phyloP scores from a whole-genome alignment of 306 rosid genomes.

The Malus fusca region DNA sequence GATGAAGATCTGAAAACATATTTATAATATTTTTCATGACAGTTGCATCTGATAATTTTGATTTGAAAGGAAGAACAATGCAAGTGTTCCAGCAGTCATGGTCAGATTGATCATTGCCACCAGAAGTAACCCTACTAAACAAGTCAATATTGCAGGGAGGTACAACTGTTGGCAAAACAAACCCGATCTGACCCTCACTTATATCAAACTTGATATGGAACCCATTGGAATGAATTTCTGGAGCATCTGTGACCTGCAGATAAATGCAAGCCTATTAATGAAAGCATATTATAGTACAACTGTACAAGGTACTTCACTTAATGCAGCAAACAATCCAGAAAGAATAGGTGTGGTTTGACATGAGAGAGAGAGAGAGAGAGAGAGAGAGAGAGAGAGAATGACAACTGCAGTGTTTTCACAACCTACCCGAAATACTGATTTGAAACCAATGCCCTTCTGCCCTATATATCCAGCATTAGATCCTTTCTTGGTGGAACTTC shows the following conservation, averaged over 20 bases:
- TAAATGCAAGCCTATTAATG: slow-evolving; percentile 14
- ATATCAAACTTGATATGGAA: slow-evolving; percentile 93
- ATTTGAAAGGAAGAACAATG: slow-evolving; percentile 83
- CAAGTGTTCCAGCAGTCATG: slow-evolving; percentile 72
- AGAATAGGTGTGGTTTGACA: not conserved
- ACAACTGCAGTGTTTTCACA: not conserved
- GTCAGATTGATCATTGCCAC: slow-evolving; percentile 35
- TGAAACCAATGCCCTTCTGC: slow-evolving; percentile 95
- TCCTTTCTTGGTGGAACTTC: slow-evolving; percentile 93
- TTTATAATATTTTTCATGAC: slow-evolving; percentile 46
- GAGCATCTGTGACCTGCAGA: slow-evolving; percentile 90
- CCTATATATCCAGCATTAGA: slow-evolving; percentile 88
- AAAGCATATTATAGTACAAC: slow-evolving; percentile 3
- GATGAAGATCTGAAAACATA: slow-evolving; percentile 93
- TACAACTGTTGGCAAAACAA: slow-evolving; percentile 77
- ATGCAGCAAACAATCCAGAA: not conserved
- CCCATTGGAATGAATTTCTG: slow-evolving; percentile 96
- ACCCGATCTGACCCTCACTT: slow-evolving; percentile 92
- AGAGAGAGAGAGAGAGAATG: no score
- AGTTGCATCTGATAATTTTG: slow-evolving; percentile 48
- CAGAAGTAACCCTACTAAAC: slow-evolving; percentile 50
- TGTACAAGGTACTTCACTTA: not conserved
- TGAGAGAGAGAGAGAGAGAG: not conserved
- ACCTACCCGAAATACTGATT: slow-evolving; percentile 93
- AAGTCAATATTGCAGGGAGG: slow-evolving; percentile 61